These are phyloP conservation scores for Elsinoe ampelina DNA, from an alignment of 2,329 filamentous ascomycete species.

Conservation along the genomic window DNA sequence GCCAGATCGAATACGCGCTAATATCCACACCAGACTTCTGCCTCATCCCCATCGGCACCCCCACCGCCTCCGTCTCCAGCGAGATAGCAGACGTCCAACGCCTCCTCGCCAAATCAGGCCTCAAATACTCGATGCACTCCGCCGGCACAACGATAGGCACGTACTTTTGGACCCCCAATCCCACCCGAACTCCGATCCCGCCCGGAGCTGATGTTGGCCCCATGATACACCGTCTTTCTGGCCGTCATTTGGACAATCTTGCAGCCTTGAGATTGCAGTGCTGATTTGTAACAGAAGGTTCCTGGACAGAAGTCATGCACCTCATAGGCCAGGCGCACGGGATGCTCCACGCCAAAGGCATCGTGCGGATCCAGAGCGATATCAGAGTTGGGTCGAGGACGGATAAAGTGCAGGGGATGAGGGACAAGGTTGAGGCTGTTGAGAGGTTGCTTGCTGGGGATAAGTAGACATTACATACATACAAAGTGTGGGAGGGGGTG, in stretches of 20 bases:
- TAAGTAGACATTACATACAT: background rate
- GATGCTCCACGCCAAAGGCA: slow-evolving; percentile 65
- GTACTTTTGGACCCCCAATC: slow-evolving; percentile 27
- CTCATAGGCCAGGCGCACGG: slow-evolving; percentile 80
- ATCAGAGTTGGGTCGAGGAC: slow-evolving; percentile 79
- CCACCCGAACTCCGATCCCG: background rate
- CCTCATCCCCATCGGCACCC: slow-evolving; percentile 64
- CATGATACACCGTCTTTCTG: no score
- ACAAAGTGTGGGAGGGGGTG: no score
- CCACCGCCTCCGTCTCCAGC: slow-evolving; percentile 40
- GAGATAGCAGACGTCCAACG: slow-evolving; percentile 85
- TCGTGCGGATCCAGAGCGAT: slow-evolving; percentile 76
- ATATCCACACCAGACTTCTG: slow-evolving; percentile 59
- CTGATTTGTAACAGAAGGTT: slow-evolving; percentile 56
- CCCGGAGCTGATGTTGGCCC: no score
- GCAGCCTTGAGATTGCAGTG: no score
- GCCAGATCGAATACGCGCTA: no score
- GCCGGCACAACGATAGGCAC: slow-evolving; percentile 85
- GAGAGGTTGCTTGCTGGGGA: slow-evolving; percentile 41
- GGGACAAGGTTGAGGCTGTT: slow-evolving; percentile 65
- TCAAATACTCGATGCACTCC: slow-evolving; percentile 84
- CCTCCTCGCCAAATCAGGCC: slow-evolving; percentile 67
- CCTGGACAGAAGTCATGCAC: slow-evolving; percentile 79
- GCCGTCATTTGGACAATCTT: background rate
- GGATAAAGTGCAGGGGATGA: slow-evolving; percentile 73